These are phyloP conservation scores for Alternaria arborescens DNA, from an alignment of 2,329 filamentous ascomycete species.

Conservation along the genomic window DNA sequence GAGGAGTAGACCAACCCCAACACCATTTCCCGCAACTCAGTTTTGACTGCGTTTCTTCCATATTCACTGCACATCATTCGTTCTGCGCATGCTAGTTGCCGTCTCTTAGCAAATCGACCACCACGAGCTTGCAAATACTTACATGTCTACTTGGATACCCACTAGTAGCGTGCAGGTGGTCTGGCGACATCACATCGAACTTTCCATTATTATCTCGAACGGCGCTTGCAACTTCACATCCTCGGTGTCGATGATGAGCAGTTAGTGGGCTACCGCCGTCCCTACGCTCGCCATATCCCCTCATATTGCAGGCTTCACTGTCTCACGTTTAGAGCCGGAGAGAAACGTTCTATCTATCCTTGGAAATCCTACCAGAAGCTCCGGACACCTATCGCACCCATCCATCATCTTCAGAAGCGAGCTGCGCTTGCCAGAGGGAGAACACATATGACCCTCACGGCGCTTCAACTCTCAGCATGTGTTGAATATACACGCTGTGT, in stretches of 20 bases:
- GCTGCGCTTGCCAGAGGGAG: not conserved
- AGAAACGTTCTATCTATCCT: not conserved
- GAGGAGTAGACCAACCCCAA: not conserved
- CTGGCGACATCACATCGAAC: not conserved
- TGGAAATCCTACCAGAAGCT: not conserved
- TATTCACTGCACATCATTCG: accelerated
- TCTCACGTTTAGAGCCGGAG: not conserved
- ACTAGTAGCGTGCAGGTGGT: not conserved
- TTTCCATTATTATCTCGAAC: not conserved
- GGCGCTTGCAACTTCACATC: not conserved
- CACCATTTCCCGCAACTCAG: not conserved
- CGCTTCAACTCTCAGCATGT: not conserved
- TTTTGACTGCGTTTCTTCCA: not conserved
- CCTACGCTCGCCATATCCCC: not conserved
- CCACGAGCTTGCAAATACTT: not conserved
- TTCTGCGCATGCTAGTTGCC: not conserved
- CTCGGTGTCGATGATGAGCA: not conserved
- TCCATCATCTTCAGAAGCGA: not conserved
- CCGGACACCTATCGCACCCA: not conserved
- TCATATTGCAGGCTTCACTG: not conserved
- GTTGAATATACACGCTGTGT: not conserved
- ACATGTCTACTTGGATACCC: not conserved
- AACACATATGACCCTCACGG: not conserved
- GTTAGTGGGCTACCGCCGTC: not conserved
- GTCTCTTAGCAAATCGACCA: not conserved